Evolutionary conservation across 1,284 basidiomycete species (phyloP).

Genomic region (Apiotrichum laibachii): DNA sequence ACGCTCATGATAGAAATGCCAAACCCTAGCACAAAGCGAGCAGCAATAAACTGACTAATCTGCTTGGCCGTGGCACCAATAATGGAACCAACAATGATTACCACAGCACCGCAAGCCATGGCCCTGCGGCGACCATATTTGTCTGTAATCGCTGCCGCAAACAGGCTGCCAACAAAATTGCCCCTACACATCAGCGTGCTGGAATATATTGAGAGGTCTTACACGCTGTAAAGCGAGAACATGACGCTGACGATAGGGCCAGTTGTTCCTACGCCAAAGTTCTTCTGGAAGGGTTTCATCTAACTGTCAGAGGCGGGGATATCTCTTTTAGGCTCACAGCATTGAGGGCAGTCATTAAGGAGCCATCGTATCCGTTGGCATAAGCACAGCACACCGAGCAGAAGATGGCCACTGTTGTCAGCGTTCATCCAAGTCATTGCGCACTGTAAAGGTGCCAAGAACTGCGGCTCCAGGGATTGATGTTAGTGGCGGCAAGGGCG

Average conservation of each 20-base stretch:
- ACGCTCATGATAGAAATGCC: slow-evolving; percentile 50
- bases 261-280: neutral
- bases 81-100: slow-evolving; percentile 52
- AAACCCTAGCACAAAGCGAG: slow-evolving; percentile 58
- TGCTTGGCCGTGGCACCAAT: slow-evolving; percentile 32
- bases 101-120: slow-evolving; percentile 54
- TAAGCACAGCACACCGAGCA: neutral
- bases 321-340: no score
- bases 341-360: slow-evolving; percentile 2
- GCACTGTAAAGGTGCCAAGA: no score
- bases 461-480: no score
- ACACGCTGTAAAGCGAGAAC: neutral
- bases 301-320: no score
- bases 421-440: no score
- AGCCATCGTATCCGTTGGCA: slow-evolving; percentile 8
- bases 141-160: slow-evolving; percentile 36
- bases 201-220: no score
- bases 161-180: neutral
- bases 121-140: slow-evolving; percentile 57
- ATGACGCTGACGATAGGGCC: neutral
- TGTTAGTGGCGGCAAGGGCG: no score
- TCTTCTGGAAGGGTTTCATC: neutral
- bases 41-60: slow-evolving; percentile 50
- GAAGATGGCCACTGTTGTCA: neutral
- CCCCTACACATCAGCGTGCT: neutral